Evolutionary conservation across 352 stramenopile species (phyloP).

Genomic region (Globisporangium middletonii): DNA sequence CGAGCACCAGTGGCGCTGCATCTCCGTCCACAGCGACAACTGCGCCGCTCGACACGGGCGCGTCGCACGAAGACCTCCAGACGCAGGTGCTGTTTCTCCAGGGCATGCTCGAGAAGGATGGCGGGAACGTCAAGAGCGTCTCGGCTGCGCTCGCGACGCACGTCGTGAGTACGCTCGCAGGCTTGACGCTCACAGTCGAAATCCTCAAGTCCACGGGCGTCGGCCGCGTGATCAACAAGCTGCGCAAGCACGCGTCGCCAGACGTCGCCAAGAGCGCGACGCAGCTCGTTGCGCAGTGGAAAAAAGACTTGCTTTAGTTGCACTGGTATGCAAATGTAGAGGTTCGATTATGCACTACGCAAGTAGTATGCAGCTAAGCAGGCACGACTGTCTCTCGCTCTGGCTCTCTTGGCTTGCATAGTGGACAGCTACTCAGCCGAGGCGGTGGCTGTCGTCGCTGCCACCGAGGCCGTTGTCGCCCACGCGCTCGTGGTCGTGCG

Average conservation of each 20-base stretch:
- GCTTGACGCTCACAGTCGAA: slow-evolving; percentile 71
- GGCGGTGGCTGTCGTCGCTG: not conserved
- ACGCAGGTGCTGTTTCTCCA: slow-evolving; percentile 69
- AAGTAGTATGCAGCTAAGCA: not conserved
- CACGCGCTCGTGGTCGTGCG: not conserved
- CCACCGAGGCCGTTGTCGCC: not conserved
- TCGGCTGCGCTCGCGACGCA: slow-evolving; percentile 58
- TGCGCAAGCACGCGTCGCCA: slow-evolving; percentile 65
- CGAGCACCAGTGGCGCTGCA: not conserved
- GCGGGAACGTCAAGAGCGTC: slow-evolving; percentile 63
- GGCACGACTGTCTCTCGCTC: no score
- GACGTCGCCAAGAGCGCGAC: slow-evolving; percentile 61
- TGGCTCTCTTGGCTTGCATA: no score
- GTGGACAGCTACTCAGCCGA: not conserved
- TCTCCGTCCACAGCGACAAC: slow-evolving; percentile 5
- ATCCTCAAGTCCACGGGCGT: slow-evolving; percentile 81
- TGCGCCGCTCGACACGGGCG: slow-evolving; percentile 2
- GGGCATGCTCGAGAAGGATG: slow-evolving; percentile 64
- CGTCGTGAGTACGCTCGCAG: slow-evolving; percentile 61
- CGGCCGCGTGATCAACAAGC: slow-evolving; percentile 82
- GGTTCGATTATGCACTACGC: no score
- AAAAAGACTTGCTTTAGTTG: slow-evolving; percentile 68
- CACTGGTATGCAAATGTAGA: no score
- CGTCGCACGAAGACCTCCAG: slow-evolving; percentile 42
- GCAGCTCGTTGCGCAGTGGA: slow-evolving; percentile 79